phyloP scores from a whole-genome alignment of 2,329 filamentous ascomycete species.

The Paraconiothyrium sp. region DNA sequence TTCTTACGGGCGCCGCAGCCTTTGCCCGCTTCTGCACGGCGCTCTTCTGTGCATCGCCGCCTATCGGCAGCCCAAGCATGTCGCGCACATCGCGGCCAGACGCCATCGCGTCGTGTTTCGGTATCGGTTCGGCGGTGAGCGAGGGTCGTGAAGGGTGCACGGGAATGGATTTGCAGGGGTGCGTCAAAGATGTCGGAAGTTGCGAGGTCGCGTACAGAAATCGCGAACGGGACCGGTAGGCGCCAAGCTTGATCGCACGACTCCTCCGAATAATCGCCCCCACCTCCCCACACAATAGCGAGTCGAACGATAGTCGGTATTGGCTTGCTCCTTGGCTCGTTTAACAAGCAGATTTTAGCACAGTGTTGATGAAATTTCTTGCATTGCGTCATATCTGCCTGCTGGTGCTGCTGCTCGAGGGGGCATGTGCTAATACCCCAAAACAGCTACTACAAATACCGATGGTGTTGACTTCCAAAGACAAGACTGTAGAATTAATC shows the following conservation, averaged over 20 bases:
- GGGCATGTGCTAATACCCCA: too few species aligned
- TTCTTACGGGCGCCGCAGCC: conserved; percentile 62
- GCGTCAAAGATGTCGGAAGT: conserved; percentile 20
- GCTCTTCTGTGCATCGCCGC: conserved; percentile 52
- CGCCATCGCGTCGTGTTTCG: conserved; percentile 42
- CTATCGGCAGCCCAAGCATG: conserved; percentile 80
- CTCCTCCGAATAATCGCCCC: too few species aligned
- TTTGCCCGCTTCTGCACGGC: conserved; percentile 79
- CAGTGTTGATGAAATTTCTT: too few species aligned
- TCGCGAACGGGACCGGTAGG: conserved; percentile 12
- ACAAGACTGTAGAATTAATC: too few species aligned
- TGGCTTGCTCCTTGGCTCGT: too few species aligned
- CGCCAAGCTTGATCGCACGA: conserved; percentile 1
- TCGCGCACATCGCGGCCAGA: conserved; percentile 76
- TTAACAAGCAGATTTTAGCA: too few species aligned
- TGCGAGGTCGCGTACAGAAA: conserved; percentile 26
- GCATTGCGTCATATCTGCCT: too few species aligned
- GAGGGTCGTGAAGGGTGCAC: conserved; percentile 7
- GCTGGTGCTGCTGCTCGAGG: too few species aligned
- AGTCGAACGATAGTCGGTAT: too few species aligned
- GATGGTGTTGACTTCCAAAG: too few species aligned
- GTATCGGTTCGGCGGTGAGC: conserved; percentile 27
- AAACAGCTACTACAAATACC: too few species aligned
- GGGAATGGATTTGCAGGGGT: conserved; percentile 44
- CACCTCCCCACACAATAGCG: too few species aligned